phyloP scores from a whole-genome alignment of 495 filamentous ascomycete genomes.

The Talaromyces thailandensis region DNA sequence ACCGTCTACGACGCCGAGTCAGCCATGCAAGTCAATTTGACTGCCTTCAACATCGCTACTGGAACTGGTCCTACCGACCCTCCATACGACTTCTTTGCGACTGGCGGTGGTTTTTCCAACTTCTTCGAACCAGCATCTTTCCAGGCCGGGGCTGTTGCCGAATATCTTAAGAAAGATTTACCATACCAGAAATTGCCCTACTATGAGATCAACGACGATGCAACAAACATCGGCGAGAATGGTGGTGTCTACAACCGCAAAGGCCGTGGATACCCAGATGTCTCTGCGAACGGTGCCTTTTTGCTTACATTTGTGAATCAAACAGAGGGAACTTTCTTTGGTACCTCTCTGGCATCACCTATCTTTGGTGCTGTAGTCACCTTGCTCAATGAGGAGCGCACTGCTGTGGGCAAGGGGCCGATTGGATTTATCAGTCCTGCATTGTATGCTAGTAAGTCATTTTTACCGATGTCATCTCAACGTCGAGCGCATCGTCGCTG shows the following conservation, averaged over 20 bases:
- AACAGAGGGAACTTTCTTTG: slow-evolving; percentile 31
- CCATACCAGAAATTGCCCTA: slow-evolving; percentile 22
- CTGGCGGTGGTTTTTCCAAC: slow-evolving; percentile 63
- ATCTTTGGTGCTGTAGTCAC: slow-evolving; percentile 49
- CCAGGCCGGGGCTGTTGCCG: slow-evolving; percentile 42
- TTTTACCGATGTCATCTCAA: background rate
- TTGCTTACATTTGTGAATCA: slow-evolving; percentile 39
- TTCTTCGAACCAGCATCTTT: slow-evolving; percentile 51
- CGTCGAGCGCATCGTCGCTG: background rate
- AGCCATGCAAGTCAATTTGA: slow-evolving; percentile 32
- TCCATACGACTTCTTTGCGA: slow-evolving; percentile 36
- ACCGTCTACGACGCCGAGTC: slow-evolving; percentile 14
- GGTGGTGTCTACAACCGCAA: slow-evolving; percentile 48
- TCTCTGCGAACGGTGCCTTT: slow-evolving; percentile 54
- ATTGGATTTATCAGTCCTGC: slow-evolving; percentile 56
- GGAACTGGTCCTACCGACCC: slow-evolving; percentile 39
- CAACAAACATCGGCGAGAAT: slow-evolving; percentile 30
- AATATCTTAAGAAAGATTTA: slow-evolving; percentile 39
- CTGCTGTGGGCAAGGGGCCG: slow-evolving; percentile 44
- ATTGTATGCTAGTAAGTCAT: slow-evolving; percentile 35
- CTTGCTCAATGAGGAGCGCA: slow-evolving; percentile 53
- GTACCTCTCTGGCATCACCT: slow-evolving; percentile 52
- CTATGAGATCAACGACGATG: slow-evolving; percentile 23
- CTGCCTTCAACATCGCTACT: slow-evolving; percentile 49
- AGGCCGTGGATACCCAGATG: slow-evolving; percentile 57